Evolutionary conservation across 805 yeast genomes (phyloP), one percentile per base, ranked within the genome.

Genomic region (Metschnikowia santaceciliae): DNA sequence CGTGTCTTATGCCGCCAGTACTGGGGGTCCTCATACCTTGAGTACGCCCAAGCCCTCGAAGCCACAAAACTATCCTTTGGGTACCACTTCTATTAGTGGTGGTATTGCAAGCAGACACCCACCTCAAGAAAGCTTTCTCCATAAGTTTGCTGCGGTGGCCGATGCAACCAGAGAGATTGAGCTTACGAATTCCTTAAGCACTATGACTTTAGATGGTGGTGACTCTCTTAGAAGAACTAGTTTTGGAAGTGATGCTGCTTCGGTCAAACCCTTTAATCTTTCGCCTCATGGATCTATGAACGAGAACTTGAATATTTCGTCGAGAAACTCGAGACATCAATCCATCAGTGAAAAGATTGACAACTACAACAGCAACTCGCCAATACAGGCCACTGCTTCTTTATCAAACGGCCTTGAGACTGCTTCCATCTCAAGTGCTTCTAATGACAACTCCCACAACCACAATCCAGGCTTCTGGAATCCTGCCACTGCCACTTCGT

Each of bases 81-180:
- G 83, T 2, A 75, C 88, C 7, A 85, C 86, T 7, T 80, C 86
- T 2, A 79, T 83, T 35, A 76, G 82, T 48, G 84, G 82, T 15
- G 83, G 82, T 7, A 74, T 75, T 39, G 75, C 78, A 34, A 70
- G 65, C 50, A 67, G 78, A 52, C 78, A 74, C 45, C 78, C 77
- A 1, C 76, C 75, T 30, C 74, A 68, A 49, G 77, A 71, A 17
- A 71, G 79, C 45, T 84, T 84, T 59, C 68, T 84, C 54, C 84
- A 81, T 54, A 83, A 82, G 65, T 84, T 84, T 60, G 72, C 84
- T 6, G 71, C 81, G 2, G 84, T 84, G 15, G 84, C 86, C 6
- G 88, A 84, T 50, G 84, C 86, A 44, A 84, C 90, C 0, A 72
- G 86, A 59, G 90, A 84, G 56, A 72, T 83, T 42, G 88, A 83